Evolutionary conservation across 208 protist species (phyloP).

Genomic region (Acanthamoeba royreba): DNA sequence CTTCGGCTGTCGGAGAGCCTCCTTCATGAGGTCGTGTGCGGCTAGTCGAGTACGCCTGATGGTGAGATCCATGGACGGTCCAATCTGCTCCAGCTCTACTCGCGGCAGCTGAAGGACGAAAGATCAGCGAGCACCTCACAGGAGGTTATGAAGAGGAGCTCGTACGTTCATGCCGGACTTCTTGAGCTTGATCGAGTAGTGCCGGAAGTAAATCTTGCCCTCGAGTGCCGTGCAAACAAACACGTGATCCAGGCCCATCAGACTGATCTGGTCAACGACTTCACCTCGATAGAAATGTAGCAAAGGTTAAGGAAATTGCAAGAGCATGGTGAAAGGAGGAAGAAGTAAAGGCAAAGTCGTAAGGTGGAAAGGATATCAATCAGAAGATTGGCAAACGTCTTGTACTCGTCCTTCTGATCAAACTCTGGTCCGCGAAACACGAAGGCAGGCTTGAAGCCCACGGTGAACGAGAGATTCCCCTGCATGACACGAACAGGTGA

Average conservation of each 20-base stretch:
- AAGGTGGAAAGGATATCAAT: slow-evolving; percentile 29
- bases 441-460: slow-evolving; percentile 79
- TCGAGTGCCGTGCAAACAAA: slow-evolving; percentile 64
- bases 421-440: slow-evolving; percentile 77
- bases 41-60: slow-evolving; percentile 69
- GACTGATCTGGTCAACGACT: slow-evolving; percentile 63
- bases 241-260: slow-evolving; percentile 78
- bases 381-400: slow-evolving; percentile 63
- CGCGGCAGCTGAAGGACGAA: slow-evolving; percentile 58
- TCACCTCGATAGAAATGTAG: slow-evolving; percentile 78
- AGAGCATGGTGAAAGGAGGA: neutral
- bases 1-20: slow-evolving; percentile 49
- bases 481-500: neutral
- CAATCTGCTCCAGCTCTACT: slow-evolving; percentile 81
- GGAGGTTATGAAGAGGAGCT: neutral
- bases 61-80: slow-evolving; percentile 75
- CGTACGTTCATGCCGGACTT: slow-evolving; percentile 55
- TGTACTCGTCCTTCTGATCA: slow-evolving; percentile 66
- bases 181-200: slow-evolving; percentile 54
- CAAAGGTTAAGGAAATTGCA: neutral
- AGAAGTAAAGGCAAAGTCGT: neutral
- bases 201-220: slow-evolving; percentile 59
- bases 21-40: slow-evolving; percentile 29
- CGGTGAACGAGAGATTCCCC: neutral
- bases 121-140: neutral